Evolutionary conservation across 805 yeast genomes (phyloP).

Genomic region (Peterozyma xylosa): DNA sequence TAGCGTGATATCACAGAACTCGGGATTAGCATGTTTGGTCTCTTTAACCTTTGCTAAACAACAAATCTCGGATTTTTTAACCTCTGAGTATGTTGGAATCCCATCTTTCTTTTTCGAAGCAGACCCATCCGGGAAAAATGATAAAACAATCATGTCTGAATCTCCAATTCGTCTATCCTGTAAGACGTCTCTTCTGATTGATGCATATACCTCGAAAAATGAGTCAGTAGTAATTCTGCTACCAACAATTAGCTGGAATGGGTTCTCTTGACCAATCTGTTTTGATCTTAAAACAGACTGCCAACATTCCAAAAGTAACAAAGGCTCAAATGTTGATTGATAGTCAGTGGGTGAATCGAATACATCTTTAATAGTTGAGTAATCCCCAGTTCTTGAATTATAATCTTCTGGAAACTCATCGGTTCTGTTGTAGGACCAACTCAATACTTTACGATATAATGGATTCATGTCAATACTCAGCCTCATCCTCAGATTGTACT

Average conservation of each 20-base stretch:
- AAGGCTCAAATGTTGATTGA: conserved; percentile 63
- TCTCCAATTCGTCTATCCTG: conserved; percentile 56
- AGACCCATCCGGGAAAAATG: conserved; percentile 36
- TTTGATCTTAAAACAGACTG: conserved; percentile 75
- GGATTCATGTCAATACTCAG: conserved; percentile 74
- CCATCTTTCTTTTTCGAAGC: conserved; percentile 13
- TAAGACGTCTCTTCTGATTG: conserved; percentile 46
- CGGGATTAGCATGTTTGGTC: conserved; percentile 56
- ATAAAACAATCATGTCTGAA: conserved; percentile 65
- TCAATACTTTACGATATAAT: conserved; percentile 57
- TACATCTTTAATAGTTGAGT: conserved; percentile 41
- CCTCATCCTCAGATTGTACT: conserved; percentile 71
- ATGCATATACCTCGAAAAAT: conserved; percentile 80
- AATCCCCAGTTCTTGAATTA: conserved; percentile 21
- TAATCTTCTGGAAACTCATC: conserved; percentile 55
- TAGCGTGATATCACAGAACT: conserved; percentile 67
- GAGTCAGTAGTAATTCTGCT: conserved; percentile 78
- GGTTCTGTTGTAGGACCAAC: conserved; percentile 65
- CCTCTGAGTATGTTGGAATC: conserved; percentile 22
- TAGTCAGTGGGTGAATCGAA: conserved; percentile 63
- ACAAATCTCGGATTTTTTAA: conserved; percentile 30
- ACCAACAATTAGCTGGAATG: conserved; percentile 66
- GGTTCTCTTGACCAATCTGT: conserved; percentile 46
- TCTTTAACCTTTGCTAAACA: conserved; percentile 80
- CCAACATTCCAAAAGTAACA: conserved; percentile 88